These are phyloP conservation scores for Botrytis aclada DNA, from an alignment of 2,329 filamentous ascomycete genomes.

Conservation along the genomic window DNA sequence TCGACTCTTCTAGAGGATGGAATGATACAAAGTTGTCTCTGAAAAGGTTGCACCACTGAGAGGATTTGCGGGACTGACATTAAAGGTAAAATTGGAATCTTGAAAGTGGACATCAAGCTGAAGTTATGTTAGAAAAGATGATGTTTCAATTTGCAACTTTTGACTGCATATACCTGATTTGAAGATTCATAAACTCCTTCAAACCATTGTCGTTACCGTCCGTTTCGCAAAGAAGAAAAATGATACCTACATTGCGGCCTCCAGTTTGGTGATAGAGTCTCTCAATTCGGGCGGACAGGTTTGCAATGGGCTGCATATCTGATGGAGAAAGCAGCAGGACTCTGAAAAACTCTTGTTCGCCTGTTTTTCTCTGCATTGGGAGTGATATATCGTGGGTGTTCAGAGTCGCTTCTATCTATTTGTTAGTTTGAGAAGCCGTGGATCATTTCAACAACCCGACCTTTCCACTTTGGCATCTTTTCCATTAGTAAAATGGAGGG, in stretches of 20 bases:
- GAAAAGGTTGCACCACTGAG: conserved; percentile 31
- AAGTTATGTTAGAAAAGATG: conserved; percentile 13
- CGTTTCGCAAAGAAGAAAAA: conserved; percentile 36
- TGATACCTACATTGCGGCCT: conserved; percentile 34
- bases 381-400: conserved; percentile 36
- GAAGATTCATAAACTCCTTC: conserved; percentile 33
- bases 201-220: conserved; percentile 26
- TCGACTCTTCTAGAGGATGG: conserved; percentile 19
- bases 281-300: conserved; percentile 34
- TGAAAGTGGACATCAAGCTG: conserved; percentile 32
- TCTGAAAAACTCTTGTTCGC: conserved; percentile 26
- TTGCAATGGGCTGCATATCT: conserved; percentile 25
- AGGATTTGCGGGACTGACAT: conserved; percentile 27
- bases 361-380: conserved; percentile 25
- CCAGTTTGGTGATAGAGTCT: conserved; percentile 36
- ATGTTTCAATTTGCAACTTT: not conserved
- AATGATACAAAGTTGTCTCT: conserved; percentile 27
- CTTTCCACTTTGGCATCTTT: conserved; percentile 35
- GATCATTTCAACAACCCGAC: conserved; percentile 22
- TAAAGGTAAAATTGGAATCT: conserved; percentile 36
- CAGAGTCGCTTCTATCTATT: conserved; percentile 28
- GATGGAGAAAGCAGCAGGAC: conserved; percentile 34
- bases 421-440: conserved; percentile 16
- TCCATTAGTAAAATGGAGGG: conserved; percentile 31
- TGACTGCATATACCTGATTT: conserved; percentile 30